A percentile compares a stretch with the other conserved stretches of the same genome.
Conservation (phyloP, 129 eudicot species). For the Apium graveolens region DNA sequence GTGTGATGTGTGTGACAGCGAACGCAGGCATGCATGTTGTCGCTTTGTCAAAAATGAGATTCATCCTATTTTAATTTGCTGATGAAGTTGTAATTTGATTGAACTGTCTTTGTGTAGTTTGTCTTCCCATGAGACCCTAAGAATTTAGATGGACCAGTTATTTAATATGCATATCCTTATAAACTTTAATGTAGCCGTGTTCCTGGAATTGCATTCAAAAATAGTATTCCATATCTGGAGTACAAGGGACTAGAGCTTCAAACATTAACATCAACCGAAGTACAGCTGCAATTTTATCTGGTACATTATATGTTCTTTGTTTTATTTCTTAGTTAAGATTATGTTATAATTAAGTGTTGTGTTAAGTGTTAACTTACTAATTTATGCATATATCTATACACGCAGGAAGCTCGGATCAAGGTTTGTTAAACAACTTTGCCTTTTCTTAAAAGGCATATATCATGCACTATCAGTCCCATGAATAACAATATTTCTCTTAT, state of each 20-base stretch:
- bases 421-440: conserved; percentile 24
- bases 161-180: background rate
- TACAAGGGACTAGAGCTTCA: conserved; percentile 40
- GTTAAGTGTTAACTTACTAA: background rate
- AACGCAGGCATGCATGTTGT: too few relatives aligned
- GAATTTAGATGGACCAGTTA: too few relatives aligned
- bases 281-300: conserved; percentile 71
- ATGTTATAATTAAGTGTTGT: background rate
- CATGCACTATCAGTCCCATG: background rate
- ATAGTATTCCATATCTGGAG: conserved; percentile 46
- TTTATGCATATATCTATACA: background rate
- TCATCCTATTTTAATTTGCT: too few relatives aligned
- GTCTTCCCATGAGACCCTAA: too few relatives aligned
- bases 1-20: background rate
- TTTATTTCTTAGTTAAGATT: background rate
- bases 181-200: conserved; percentile 28
- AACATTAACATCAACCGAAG: conserved; percentile 25
- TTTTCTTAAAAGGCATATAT: background rate
- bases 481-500: background rate
- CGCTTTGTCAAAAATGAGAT: too few relatives aligned
- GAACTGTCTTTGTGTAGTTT: too few relatives aligned
- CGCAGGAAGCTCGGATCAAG: conserved; percentile 88
- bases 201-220: conserved; percentile 76
- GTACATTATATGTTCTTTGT: conserved; percentile 19
- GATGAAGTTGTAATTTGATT: too few relatives aligned